Evolutionary conservation across 345 rosid genomes (phyloP).

Genomic region (Orychophragmus violaceus): DNA sequence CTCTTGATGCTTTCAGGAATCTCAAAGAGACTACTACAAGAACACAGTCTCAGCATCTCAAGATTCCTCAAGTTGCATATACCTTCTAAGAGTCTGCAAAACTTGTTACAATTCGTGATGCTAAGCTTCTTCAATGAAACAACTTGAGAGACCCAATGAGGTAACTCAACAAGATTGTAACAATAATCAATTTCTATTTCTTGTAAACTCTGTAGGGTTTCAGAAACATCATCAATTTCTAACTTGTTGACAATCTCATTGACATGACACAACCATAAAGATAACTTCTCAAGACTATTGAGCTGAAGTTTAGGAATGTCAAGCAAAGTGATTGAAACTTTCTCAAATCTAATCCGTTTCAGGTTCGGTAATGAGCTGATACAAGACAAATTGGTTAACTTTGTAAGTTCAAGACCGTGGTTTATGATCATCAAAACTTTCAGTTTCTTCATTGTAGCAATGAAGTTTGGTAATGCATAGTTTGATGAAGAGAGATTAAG

Average conservation of each 20-base stretch:
- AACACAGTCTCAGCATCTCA: conserved; percentile 38
- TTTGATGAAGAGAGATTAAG: conserved; percentile 39
- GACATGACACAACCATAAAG: conserved; percentile 39
- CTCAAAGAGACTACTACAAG: conserved; percentile 37
- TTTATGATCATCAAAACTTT: conserved; percentile 44
- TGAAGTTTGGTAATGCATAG: conserved; percentile 44
- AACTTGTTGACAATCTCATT: conserved; percentile 7
- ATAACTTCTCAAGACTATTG: conserved; percentile 38
- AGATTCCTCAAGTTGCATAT: conserved; percentile 38
- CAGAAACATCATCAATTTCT: conserved; percentile 7
- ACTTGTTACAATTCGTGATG: conserved; percentile 54
- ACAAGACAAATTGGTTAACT: conserved; percentile 34
- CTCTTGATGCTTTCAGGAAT: conserved; percentile 40
- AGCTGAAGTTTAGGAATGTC: conserved; percentile 5
- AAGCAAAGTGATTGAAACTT: conserved; percentile 27
- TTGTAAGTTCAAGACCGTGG: conserved; percentile 29
- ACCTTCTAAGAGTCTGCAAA: conserved; percentile 29
- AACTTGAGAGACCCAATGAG: conserved; percentile 33
- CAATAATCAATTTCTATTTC: conserved; percentile 49
- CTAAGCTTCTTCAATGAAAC: conserved; percentile 38
- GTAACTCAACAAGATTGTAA: conserved; percentile 35
- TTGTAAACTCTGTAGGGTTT: conserved; percentile 34
- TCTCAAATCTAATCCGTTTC: conserved; percentile 51
- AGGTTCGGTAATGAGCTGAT: conserved; percentile 34
- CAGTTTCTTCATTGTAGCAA: conserved; percentile 37